phyloP scores from a whole-genome alignment of 805 yeast genomes.

The Lipomyces mesembrius region DNA sequence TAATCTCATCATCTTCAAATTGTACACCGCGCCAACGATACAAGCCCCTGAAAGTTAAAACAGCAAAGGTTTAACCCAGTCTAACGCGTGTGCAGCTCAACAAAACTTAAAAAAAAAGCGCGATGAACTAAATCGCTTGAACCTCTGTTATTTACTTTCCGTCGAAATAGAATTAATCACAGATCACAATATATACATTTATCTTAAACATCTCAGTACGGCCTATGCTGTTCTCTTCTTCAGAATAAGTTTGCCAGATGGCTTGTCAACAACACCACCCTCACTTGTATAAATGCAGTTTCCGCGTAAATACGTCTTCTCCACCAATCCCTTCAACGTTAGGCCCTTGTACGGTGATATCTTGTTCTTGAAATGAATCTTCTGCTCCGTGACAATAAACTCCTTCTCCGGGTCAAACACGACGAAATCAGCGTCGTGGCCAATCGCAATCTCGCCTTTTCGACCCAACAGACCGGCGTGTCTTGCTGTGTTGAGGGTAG shows the following conservation, averaged over 20 bases:
- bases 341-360: slow-evolving; percentile 84
- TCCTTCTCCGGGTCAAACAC: slow-evolving; percentile 67
- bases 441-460: slow-evolving; percentile 75
- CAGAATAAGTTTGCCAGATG: slow-evolving; percentile 34
- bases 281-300: slow-evolving; percentile 57
- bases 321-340: slow-evolving; percentile 72
- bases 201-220: too few relatives aligned
- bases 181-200: too few relatives aligned
- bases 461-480: slow-evolving; percentile 76
- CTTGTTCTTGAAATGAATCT: slow-evolving; percentile 77
- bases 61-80: too few relatives aligned
- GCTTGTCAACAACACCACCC: slow-evolving; percentile 28
- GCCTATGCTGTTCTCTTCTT: slow-evolving; percentile 18
- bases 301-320: slow-evolving; percentile 76
- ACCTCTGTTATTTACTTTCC: too few relatives aligned
- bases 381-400: slow-evolving; percentile 54
- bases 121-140: too few relatives aligned
- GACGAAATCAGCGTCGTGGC: slow-evolving; percentile 87
- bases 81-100: too few relatives aligned
- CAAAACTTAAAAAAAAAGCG: too few relatives aligned
- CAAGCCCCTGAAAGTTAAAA: too few relatives aligned
- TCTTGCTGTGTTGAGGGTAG: slow-evolving; percentile 77
- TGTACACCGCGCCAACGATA: too few relatives aligned
- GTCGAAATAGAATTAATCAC: too few relatives aligned
- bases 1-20: too few relatives aligned